These are phyloP conservation scores for Debaryomyces sp. DNA, from an alignment of 1,139 yeast species.

Conservation along the genomic window DNA sequence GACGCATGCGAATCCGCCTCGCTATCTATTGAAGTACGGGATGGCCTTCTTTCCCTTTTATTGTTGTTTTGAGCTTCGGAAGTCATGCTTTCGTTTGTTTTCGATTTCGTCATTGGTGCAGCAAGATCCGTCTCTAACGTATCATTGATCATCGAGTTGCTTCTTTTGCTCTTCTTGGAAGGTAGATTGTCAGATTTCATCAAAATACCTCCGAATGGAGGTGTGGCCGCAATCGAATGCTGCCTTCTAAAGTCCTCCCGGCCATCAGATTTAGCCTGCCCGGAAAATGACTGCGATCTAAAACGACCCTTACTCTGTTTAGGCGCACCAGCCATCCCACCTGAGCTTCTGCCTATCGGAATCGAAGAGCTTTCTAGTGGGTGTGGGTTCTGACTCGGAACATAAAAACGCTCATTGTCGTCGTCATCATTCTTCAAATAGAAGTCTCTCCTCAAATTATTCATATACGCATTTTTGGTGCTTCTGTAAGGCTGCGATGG, in stretches of 20 bases:
- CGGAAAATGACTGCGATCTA: slow-evolving; percentile 36
- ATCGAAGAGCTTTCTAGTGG: slow-evolving; percentile 1
- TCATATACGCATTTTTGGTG: slow-evolving; percentile 12
- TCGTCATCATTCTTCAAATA: slow-evolving; percentile 29
- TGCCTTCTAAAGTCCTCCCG: slow-evolving; percentile 3
- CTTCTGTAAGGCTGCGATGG: slow-evolving; percentile 5
- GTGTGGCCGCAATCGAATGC: neutral
- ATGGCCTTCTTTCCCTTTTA: slow-evolving; percentile 32
- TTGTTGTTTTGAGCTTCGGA: slow-evolving; percentile 15
- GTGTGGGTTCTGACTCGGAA: neutral
- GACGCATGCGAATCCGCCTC: slow-evolving; percentile 75
- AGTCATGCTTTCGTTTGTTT: slow-evolving; percentile 35
- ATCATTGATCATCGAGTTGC: slow-evolving; percentile 17
- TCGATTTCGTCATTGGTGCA: slow-evolving; percentile 34
- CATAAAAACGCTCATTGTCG: slow-evolving; percentile 11
- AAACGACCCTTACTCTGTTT: slow-evolving; percentile 23
- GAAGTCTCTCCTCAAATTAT: slow-evolving; percentile 23
- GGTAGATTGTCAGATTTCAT: slow-evolving; percentile 9
- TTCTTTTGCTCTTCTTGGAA: slow-evolving; percentile 17
- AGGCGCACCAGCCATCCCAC: slow-evolving; percentile 13
- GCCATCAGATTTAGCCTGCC: slow-evolving; percentile 29
- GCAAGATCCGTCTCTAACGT: slow-evolving; percentile 32
- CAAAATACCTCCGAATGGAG: slow-evolving; percentile 14
- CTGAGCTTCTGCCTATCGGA: slow-evolving; percentile 3
- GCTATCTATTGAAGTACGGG: slow-evolving; percentile 51